A percentile compares a stretch with the other conserved stretches of the same genome.
These are phyloP conservation scores for Lunularia cruciata DNA, from an alignment of 225 moss, liverwort and hornwort species.

Conservation along the genomic window DNA sequence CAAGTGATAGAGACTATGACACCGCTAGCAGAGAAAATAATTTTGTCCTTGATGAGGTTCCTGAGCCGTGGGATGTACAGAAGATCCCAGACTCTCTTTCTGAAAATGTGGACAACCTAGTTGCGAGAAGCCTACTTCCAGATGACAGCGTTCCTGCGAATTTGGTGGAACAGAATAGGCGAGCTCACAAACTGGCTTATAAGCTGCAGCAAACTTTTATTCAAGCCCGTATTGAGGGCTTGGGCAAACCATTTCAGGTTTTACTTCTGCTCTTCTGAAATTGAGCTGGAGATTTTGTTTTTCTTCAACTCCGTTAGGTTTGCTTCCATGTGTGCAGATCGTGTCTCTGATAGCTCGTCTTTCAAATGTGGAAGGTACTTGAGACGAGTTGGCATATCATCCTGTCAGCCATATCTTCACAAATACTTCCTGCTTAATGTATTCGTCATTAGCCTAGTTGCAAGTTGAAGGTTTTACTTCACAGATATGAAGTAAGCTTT, in stretches of 20 bases:
- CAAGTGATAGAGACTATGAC: neutral
- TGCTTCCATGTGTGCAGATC: no score
- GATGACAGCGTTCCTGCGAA: constrained; percentile 48
- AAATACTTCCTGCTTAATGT: no score
- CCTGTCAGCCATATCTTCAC: no score
- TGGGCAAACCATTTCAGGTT: constrained; percentile 96
- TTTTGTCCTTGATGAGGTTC: constrained; percentile 1
- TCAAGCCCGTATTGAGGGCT: constrained; percentile 83
- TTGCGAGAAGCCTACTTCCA: neutral
- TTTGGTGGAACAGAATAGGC: constrained; percentile 64
- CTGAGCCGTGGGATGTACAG: constrained; percentile 34
- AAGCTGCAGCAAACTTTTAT: constrained; percentile 82
- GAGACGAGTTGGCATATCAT: no score
- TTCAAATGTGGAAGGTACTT: no score
- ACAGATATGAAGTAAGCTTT: constrained; percentile 8
- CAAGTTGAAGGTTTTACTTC: no score
- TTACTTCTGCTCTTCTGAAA: neutral
- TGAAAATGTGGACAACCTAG: neutral
- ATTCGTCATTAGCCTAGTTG: no score
- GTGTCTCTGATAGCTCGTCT: no score
- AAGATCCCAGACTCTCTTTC: neutral
- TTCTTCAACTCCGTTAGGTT: no score
- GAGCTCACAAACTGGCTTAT: constrained; percentile 74
- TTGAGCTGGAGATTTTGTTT: no score
- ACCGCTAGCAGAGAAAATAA: neutral